Evolutionary conservation across 2,329 filamentous ascomycete genomes (phyloP).

Genomic region (Pseudogymnoascus sp.): DNA sequence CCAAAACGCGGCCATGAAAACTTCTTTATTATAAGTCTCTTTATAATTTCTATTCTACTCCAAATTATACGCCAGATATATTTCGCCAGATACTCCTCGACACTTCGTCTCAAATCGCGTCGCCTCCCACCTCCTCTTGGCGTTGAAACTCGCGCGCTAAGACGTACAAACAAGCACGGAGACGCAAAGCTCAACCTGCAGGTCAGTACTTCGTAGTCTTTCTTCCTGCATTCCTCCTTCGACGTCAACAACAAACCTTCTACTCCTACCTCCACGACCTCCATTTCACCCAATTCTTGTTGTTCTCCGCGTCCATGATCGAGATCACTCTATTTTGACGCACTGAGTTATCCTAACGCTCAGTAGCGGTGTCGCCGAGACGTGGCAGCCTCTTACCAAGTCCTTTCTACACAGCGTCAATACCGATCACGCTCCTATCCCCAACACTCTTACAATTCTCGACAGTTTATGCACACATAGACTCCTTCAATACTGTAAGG

Average conservation of each 20-base stretch:
- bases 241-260: conserved; percentile 27
- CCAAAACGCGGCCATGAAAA: not conserved
- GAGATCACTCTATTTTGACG: conserved; percentile 2
- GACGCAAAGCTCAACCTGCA: conserved; percentile 8
- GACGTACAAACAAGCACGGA: conserved; percentile 9
- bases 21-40: not conserved
- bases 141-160: conserved; percentile 7
- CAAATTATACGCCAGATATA: not conserved
- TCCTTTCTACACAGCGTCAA: conserved; percentile 3
- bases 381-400: conserved; percentile 9
- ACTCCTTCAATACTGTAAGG: conserved; percentile 8
- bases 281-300: conserved; percentile 17
- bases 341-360: conserved; percentile 8
- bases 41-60: not conserved
- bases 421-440: conserved; percentile 3
- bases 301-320: conserved; percentile 9
- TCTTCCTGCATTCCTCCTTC: conserved; percentile 23
- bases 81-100: not conserved
- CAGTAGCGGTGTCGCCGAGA: conserved; percentile 6
- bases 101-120: not conserved
- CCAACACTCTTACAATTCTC: conserved; percentile 3
- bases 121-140: conserved; percentile 2
- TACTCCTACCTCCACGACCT: conserved; percentile 22
- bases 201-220: conserved; percentile 5
- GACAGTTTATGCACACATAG: conserved; percentile 9